Evolutionary conservation across 2,329 filamentous ascomycete genomes (phyloP).

Genomic region (Didymella sp.): DNA sequence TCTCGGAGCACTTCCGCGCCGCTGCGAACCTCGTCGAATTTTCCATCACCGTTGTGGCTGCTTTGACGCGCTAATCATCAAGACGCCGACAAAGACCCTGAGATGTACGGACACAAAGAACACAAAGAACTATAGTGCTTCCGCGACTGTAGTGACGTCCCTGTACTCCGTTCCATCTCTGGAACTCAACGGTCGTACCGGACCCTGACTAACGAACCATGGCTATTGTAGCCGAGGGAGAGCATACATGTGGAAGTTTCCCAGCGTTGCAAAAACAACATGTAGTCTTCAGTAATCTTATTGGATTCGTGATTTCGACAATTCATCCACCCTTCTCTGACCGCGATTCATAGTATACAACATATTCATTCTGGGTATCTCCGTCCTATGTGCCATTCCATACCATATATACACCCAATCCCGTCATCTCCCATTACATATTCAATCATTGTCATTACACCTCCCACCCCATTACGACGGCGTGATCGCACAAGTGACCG

Average conservation of each 20-base stretch:
- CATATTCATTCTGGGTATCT: background rate
- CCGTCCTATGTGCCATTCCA: background rate
- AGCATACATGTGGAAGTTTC: no score
- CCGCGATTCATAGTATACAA: no score
- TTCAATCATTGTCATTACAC: background rate
- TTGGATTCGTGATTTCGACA: no score
- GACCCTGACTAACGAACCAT: background rate
- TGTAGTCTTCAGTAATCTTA: no score
- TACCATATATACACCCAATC: background rate
- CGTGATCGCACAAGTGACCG: slow-evolving; percentile 45
- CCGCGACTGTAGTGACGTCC: background rate
- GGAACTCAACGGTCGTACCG: background rate
- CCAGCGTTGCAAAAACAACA: no score
- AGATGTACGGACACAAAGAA: background rate
- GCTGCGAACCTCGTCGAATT: background rate
- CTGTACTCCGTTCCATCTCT: background rate
- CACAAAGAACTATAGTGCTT: background rate
- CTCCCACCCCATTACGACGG: no score
- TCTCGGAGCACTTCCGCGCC: background rate
- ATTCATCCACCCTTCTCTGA: no score
- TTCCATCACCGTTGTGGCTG: background rate
- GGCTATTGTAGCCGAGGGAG: background rate
- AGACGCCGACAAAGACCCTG: background rate
- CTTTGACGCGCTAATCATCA: background rate
- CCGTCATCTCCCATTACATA: background rate